These are phyloP conservation scores for Myxozyma mucilagina DNA, from an alignment of 805 yeast genomes.

Conservation along the genomic window DNA sequence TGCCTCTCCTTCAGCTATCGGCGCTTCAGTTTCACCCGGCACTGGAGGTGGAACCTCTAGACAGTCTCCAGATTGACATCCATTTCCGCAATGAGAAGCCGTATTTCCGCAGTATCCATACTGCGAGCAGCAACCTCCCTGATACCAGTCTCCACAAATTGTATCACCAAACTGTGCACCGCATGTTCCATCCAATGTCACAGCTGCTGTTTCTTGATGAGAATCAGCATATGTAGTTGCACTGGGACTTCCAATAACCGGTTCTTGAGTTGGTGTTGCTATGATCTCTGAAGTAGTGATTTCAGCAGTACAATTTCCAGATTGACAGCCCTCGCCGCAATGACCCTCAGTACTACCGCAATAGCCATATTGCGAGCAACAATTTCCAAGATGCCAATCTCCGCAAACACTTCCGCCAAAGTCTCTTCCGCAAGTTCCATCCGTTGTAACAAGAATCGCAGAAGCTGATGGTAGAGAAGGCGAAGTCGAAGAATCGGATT, in stretches of 20 bases:
- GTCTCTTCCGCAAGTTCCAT: conserved; percentile 19
- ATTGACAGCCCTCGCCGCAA: conserved; percentile 9
- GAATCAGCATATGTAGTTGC: conserved; percentile 6
- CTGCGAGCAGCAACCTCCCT: conserved; percentile 27
- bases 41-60: background rate
- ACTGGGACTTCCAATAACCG: conserved; percentile 15
- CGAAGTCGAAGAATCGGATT: background rate
- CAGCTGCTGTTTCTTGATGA: conserved; percentile 15
- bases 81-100: conserved; percentile 25
- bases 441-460: conserved; percentile 1
- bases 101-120: conserved; percentile 30
- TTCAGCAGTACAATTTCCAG: conserved; percentile 4
- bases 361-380: conserved; percentile 22
- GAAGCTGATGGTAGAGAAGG: background rate
- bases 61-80: conserved; percentile 30
- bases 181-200: conserved; percentile 30
- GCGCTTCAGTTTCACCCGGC: conserved; percentile 20
- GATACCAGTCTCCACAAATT: conserved; percentile 26
- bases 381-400: conserved; percentile 15
- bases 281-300: background rate
- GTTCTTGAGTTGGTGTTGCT: conserved; percentile 11
- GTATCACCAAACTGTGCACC: conserved; percentile 18
- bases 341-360: conserved; percentile 12
- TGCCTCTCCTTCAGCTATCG: conserved; percentile 16
- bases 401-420: conserved; percentile 7